Conservation (phyloP, 2,329 filamentous ascomycete genomes). For the Xenoacremonium recifei region DNA sequence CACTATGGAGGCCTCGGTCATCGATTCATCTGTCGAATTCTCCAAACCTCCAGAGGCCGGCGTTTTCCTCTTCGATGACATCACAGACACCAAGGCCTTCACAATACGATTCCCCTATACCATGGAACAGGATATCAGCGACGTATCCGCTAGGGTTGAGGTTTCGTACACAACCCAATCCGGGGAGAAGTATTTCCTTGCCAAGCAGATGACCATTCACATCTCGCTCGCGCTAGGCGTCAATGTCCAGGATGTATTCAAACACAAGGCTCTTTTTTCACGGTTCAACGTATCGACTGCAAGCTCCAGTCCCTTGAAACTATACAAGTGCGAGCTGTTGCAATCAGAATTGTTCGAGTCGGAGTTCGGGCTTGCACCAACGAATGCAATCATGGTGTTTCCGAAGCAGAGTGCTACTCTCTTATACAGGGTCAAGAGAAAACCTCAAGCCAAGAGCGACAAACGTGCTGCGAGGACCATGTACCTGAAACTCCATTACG, state of each 20-base stretch:
- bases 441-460: conserved; percentile 36
- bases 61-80: conserved; percentile 47
- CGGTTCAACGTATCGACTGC: conserved; percentile 88
- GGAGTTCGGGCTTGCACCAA: conserved; percentile 54
- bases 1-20: conserved; percentile 56
- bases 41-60: conserved; percentile 53
- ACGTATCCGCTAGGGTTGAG: conserved; percentile 74
- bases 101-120: conserved; percentile 77
- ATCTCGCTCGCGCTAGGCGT: conserved; percentile 84
- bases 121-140: conserved; percentile 71
- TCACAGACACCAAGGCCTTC: conserved; percentile 46
- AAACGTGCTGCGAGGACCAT: conserved; percentile 43
- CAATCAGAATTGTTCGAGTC: conserved; percentile 69
- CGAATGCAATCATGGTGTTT: conserved; percentile 64
- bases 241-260: conserved; percentile 96
- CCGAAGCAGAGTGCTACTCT: conserved; percentile 78
- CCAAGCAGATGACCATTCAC: conserved; percentile 59
- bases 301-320: conserved; percentile 68
- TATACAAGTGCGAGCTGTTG: conserved; percentile 69
- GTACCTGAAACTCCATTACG: conserved; percentile 72
- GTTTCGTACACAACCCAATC: conserved; percentile 68
- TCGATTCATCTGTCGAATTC: conserved; percentile 41
- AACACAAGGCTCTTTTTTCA: conserved; percentile 77
- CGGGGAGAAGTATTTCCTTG: conserved; percentile 43
- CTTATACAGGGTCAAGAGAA: conserved; percentile 73